Base-by-base conservation (phyloP, 2,329 filamentous ascomycete species). In the Epichloe hybrida region DNA sequence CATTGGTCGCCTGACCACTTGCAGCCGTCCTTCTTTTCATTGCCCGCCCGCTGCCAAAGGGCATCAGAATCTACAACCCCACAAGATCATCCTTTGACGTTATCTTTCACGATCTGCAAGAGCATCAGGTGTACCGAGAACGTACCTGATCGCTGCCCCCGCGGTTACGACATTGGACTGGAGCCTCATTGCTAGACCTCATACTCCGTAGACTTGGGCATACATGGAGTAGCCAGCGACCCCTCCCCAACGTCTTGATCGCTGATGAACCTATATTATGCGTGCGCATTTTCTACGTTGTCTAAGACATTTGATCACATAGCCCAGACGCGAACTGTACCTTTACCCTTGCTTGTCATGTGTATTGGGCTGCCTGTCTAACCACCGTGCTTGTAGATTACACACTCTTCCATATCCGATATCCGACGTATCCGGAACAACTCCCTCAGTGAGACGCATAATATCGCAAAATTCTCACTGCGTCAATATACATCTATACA, bases 401-500 rank as follows among this genome's bases (percentile, higher is more conserved):
- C 31, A 17, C 11, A 17, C 11, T 27, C 17, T 13, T 46, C 38
- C 13, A 15, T 34, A 45, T 46, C 48, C 48, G 41, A 15, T 34
- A 45, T 46, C 48, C 48, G 41, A 35, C 41, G 40, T 39, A 34
- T 50, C 48, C 48, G 48, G 20, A 17, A 49, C 38, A 43, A 39
- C 42, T 6, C 34, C n/a, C 15, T 44, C n/a, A 34, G 13, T 13
- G 5, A 21, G 12, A 27, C 27, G 23, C 23, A 23, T 5, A 23
- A 4, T 15, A 35, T 44, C 27, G 17, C 39, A 51, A 48, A 21
- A 17, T 7, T 42, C 12, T 42, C 27, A 27, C 27, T 8, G 27
- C 27, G 27, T 31, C 27, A 31, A 31, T 9, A 31, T 31, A 31
- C 8, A 31, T 17, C 12, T 15, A 31, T 15, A 31, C 43, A 17